phyloP scores from a whole-genome alignment of 192 early-diverging fungal genomes.

The Funneliformis mosseae region DNA sequence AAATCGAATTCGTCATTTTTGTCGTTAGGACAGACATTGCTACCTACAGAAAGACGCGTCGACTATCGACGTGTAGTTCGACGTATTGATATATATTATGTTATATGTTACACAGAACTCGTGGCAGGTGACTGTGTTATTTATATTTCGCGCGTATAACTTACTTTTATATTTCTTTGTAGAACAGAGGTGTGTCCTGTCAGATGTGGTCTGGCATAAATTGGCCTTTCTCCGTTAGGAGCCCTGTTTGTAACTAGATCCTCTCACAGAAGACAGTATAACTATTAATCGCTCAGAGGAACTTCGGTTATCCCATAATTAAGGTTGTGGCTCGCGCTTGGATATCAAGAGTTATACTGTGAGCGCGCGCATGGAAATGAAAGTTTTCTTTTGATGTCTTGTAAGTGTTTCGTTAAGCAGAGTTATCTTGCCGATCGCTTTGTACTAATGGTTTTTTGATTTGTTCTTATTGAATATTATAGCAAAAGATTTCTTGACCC shows the following conservation, averaged over 20 bases:
- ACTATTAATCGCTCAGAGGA: slow-evolving; percentile 22
- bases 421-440: neutral
- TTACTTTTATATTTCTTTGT: slow-evolving; percentile 14
- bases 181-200: slow-evolving; percentile 23
- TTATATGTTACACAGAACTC: slow-evolving; percentile 3
- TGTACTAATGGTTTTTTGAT: slow-evolving; percentile 18
- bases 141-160: slow-evolving; percentile 3
- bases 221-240: slow-evolving; percentile 21
- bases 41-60: neutral
- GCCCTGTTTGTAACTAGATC: slow-evolving; percentile 27
- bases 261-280: slow-evolving; percentile 35
- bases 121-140: slow-evolving; percentile 3
- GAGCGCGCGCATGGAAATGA: slow-evolving; percentile 9
- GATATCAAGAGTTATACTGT: slow-evolving; percentile 33
- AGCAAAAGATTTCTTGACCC: slow-evolving; percentile 29
- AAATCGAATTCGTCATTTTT: slow-evolving; percentile 21
- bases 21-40: slow-evolving; percentile 3
- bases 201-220: slow-evolving; percentile 30
- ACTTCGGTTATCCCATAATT: slow-evolving; percentile 27
- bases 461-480: slow-evolving; percentile 12
- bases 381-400: slow-evolving; percentile 29
- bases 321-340: slow-evolving; percentile 25
- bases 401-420: slow-evolving; percentile 25
- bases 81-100: neutral
- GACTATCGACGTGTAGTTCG: neutral